Base-by-base conservation (phyloP, 208 protist species). In the Wallacemonas sp. region DNA sequence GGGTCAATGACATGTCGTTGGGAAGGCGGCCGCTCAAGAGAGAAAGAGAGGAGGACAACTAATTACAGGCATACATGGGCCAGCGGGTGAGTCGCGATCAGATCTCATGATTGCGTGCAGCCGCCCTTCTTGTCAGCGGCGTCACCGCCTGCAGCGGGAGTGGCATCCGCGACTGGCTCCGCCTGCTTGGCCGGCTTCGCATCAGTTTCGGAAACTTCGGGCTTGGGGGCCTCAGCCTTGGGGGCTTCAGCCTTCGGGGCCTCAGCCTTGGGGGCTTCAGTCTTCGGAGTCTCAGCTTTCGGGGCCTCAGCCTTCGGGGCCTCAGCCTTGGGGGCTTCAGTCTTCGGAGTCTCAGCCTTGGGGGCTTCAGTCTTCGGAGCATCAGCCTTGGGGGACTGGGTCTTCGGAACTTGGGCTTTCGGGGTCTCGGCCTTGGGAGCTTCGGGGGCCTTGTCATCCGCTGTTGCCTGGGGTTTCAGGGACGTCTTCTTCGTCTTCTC, bases 401-500 rank as follows among this genome's bases (percentile, higher is more conserved):
- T 38, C 38, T 68, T 45, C 8, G n/a, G n/a, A 55, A 15, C 19
- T 32, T 27, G 32, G n/a, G 39, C 32, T 26, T 65, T 54, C 12
- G 30, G 19, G 17, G 32, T 57, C 30, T 53, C 10, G n/a, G 15
- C 32, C 29, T 22, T n/a, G 6, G 24, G 3, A 19, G 32, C 62
- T 29, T 6, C 13, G 24, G 44, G 8, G 2, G 50, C 46, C 33
- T 66, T 57, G 30, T 57, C 46, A 30, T 64, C 63, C 33, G 50
- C 44, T 21, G 36, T 63, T 5, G 59, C 42, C 27, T 66, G 45
- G 26, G 10, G 54, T 58, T 68, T 30, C 29, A 29, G 30, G 22
- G 57, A 42, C 32, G 41, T 64, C 36, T 74, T 48, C 44, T 71
- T 70, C 42, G 34, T 21, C n/a, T 41, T 66, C 36, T 52, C 38